These are phyloP conservation scores for Clavispora fructus DNA, from an alignment of 805 yeast genomes.

Conservation along the genomic window DNA sequence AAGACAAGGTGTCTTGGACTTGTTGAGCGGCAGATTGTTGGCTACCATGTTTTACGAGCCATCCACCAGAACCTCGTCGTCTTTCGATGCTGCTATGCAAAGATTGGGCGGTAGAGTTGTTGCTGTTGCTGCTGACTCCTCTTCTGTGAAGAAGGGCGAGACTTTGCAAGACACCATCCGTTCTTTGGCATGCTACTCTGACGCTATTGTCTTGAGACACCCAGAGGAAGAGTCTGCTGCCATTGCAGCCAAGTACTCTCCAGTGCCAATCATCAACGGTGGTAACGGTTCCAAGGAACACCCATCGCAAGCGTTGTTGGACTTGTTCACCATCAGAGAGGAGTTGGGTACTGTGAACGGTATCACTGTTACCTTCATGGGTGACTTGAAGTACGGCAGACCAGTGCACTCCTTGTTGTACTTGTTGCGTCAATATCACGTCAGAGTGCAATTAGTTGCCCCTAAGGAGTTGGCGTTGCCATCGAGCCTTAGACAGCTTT, in stretches of 20 bases:
- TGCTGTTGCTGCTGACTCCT: slow-evolving; percentile 73
- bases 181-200: slow-evolving; percentile 91
- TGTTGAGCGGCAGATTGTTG: slow-evolving; percentile 83
- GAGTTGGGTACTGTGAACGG: slow-evolving; percentile 98
- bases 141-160: slow-evolving; percentile 98
- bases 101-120: slow-evolving; percentile 98
- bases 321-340: slow-evolving; percentile 96
- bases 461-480: slow-evolving; percentile 90
- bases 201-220: slow-evolving; percentile 95
- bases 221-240: slow-evolving; percentile 90
- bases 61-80: slow-evolving; percentile 92
- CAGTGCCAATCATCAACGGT: slow-evolving; percentile 95
- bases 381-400: slow-evolving; percentile 96
- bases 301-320: slow-evolving; percentile 97
- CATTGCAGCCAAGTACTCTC: slow-evolving; percentile 92
- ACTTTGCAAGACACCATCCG: slow-evolving; percentile 95
- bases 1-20: slow-evolving; percentile 89
- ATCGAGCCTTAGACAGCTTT: slow-evolving; percentile 59
- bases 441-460: slow-evolving; percentile 83
- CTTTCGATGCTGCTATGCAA: slow-evolving; percentile 99
- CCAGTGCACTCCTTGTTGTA: slow-evolving; percentile 96
- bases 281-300: slow-evolving; percentile 98
- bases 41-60: slow-evolving; percentile 98
- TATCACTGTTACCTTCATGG: slow-evolving; percentile 96
- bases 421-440: slow-evolving; percentile 86